A percentile compares a stretch with the other conserved stretches of the same genome.
Conservation (phyloP, 495 filamentous ascomycete species). For the Hyaloscypha hepaticicola region DNA sequence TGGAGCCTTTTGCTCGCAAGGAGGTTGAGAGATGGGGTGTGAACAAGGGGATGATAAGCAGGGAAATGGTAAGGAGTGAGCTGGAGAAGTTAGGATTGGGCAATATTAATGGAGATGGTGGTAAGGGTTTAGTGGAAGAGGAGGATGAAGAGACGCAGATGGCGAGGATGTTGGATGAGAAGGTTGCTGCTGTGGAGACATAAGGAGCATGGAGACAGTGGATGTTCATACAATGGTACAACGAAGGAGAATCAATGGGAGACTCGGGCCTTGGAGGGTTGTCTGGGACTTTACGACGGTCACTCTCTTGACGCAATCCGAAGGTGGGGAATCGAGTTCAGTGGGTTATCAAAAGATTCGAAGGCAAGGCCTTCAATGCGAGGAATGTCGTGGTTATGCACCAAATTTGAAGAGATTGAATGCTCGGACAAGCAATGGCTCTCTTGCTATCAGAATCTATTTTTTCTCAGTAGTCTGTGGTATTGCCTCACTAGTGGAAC, state of each 20-base stretch:
- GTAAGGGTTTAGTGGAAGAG: constrained; percentile 11
- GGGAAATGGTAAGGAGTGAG: constrained; percentile 41
- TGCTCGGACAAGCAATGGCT: too few species aligned
- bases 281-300: too few species aligned
- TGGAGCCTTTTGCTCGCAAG: constrained; percentile 66
- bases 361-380: too few species aligned
- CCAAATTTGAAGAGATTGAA: too few species aligned
- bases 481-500: too few species aligned
- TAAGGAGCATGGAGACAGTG: neutral
- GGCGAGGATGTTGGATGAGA: constrained; percentile 47
- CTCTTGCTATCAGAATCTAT: too few species aligned
- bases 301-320: too few species aligned
- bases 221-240: neutral
- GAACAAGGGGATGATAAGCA: constrained; percentile 41
- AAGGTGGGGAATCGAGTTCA: too few species aligned
- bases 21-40: constrained; percentile 37
- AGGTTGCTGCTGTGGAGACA: constrained; percentile 5
- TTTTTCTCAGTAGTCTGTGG: too few species aligned
- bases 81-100: constrained; percentile 43
- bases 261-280: too few species aligned
- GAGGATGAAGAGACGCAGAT: constrained; percentile 59
- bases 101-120: constrained; percentile 32
- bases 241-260: neutral
- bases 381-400: too few species aligned
- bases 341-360: too few species aligned